These are phyloP conservation scores for Microdochium nivale DNA, from an alignment of 2,329 filamentous ascomycete genomes.

Conservation along the genomic window DNA sequence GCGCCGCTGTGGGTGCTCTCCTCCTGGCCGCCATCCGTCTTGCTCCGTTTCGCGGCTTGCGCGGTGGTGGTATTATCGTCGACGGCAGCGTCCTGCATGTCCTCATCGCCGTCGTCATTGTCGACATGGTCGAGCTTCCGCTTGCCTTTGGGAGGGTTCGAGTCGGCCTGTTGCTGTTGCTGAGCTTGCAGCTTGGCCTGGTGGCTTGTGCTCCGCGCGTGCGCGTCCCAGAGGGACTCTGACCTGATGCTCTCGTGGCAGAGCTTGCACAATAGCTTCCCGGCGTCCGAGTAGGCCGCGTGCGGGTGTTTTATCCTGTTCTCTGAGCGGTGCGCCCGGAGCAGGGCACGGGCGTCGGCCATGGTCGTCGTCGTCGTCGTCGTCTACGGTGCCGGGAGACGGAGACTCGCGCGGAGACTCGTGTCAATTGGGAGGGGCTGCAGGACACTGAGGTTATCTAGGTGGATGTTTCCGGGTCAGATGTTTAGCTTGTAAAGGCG, in stretches of 20 bases:
- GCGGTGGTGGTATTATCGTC: slow-evolving; percentile 12
- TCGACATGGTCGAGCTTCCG: slow-evolving; percentile 18
- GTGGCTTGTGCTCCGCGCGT: slow-evolving; percentile 42
- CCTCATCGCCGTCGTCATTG: slow-evolving; percentile 12
- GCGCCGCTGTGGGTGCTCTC: slow-evolving; percentile 33
- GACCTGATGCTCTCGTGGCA: slow-evolving; percentile 58
- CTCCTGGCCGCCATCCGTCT: slow-evolving; percentile 26
- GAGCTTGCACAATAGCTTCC: slow-evolving; percentile 58
- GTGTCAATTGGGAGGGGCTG: not conserved
- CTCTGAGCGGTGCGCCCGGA: slow-evolving; percentile 68
- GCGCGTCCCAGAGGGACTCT: slow-evolving; percentile 59
- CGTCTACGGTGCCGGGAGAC: not conserved
- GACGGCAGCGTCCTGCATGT: slow-evolving; percentile 21
- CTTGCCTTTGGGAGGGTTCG: slow-evolving; percentile 12
- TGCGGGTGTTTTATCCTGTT: slow-evolving; percentile 64
- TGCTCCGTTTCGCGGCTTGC: slow-evolving; percentile 34
- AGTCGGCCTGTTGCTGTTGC: slow-evolving; percentile 10
- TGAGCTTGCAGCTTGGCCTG: slow-evolving; percentile 24
- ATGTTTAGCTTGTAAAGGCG: too few relatives aligned
- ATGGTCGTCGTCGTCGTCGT: too few relatives aligned
- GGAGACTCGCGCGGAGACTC: not conserved
- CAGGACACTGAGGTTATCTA: not conserved
- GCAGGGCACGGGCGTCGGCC: slow-evolving; percentile 71
- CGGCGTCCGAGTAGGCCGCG: slow-evolving; percentile 58
- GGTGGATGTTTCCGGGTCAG: too few relatives aligned